phyloP scores from a whole-genome alignment of 2,329 filamentous ascomycete species.

The Trichoderma simmonsii region DNA sequence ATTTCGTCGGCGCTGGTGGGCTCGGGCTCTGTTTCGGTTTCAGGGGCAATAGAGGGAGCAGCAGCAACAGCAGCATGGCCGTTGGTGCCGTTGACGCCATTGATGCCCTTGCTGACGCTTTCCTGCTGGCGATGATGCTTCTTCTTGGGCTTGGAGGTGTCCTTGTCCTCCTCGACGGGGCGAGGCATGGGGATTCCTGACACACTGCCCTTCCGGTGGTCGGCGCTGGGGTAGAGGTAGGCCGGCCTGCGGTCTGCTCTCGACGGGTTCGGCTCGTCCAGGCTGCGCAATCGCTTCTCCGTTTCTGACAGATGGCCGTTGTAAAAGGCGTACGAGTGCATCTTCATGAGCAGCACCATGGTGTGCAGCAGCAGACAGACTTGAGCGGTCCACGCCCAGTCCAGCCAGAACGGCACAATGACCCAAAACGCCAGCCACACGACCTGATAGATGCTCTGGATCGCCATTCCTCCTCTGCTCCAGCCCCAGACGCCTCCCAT shows the following conservation, averaged over 20 bases:
- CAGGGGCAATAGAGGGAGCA: neutral
- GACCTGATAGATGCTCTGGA: slow-evolving; percentile 80
- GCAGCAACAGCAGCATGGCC: slow-evolving; percentile 6
- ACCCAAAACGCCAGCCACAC: slow-evolving; percentile 82
- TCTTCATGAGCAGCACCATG: slow-evolving; percentile 94
- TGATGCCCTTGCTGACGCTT: neutral
- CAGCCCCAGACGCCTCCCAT: slow-evolving; percentile 61
- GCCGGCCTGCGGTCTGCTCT: slow-evolving; percentile 63
- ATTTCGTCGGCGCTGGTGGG: slow-evolving; percentile 48
- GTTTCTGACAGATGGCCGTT: slow-evolving; percentile 93
- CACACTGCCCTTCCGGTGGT: slow-evolving; percentile 45
- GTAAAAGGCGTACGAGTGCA: slow-evolving; percentile 98
- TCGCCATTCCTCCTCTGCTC: slow-evolving; percentile 70
- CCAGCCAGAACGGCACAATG: slow-evolving; percentile 74
- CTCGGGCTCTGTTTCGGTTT: neutral
- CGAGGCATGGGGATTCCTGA: slow-evolving; percentile 30
- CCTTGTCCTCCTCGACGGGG: neutral
- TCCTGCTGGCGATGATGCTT: neutral
- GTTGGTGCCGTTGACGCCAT: neutral
- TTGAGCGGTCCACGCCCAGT: slow-evolving; percentile 97
- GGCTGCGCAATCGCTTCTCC: slow-evolving; percentile 70
- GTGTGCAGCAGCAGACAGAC: slow-evolving; percentile 92
- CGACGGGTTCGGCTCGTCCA: slow-evolving; percentile 74
- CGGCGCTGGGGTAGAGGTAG: slow-evolving; percentile 69
- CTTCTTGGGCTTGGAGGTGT: neutral